phyloP scores from a whole-genome alignment of 2,329 filamentous ascomycete species.

The Aureobasidium namibiae region DNA sequence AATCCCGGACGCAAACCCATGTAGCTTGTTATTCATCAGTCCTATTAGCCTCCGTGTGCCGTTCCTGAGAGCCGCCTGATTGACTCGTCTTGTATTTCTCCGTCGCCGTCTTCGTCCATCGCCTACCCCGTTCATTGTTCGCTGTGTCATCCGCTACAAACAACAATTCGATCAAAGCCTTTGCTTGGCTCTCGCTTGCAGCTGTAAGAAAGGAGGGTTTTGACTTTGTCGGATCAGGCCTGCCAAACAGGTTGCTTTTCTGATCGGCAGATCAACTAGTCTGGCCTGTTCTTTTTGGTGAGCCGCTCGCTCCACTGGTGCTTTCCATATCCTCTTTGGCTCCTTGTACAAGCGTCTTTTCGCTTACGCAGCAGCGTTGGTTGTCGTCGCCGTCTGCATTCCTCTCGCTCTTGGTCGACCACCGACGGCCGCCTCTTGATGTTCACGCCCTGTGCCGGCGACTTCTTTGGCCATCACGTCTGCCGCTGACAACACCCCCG shows the following conservation, averaged over 20 bases:
- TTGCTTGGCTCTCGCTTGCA: neutral
- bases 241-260: conserved; percentile 1
- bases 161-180: neutral
- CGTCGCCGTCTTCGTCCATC: neutral
- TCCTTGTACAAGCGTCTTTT: neutral
- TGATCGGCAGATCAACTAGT: conserved; percentile 7
- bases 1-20: neutral
- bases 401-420: neutral
- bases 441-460: conserved; percentile 8
- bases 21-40: neutral
- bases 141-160: neutral
- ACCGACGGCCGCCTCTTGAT: neutral
- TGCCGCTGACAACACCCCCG: neutral
- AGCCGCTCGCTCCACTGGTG: neutral
- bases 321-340: neutral
- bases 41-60: neutral
- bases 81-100: neutral
- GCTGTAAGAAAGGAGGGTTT: neutral
- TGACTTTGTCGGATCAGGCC: neutral
- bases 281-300: neutral
- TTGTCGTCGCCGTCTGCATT: neutral
- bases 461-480: conserved; percentile 4
- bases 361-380: neutral
- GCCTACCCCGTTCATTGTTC: neutral
- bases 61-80: neutral